A percentile compares a stretch with the other conserved stretches of the same genome.
Evolutionary conservation across 371 early-diverging fungal species (phyloP).

Genomic region (Ordospora colligata): DNA sequence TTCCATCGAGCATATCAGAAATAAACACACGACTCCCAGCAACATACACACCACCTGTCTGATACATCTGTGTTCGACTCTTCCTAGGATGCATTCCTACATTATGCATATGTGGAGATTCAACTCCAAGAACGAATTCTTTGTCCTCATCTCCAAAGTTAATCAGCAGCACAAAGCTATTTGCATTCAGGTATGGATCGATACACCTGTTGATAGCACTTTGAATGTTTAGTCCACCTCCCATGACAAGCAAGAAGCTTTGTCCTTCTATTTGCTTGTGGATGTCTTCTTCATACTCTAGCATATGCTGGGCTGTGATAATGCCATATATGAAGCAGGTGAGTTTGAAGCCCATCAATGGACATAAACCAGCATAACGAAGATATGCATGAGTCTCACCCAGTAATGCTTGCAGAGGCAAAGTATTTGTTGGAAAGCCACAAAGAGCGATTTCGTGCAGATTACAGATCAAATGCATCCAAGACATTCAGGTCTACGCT

Average conservation of each 20-base stretch:
- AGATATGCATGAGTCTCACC: slow-evolving; percentile 31
- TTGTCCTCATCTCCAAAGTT: slow-evolving; percentile 66
- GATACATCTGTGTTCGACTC: slow-evolving; percentile 27
- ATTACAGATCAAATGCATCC: slow-evolving; percentile 31
- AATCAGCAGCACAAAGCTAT: slow-evolving; percentile 69
- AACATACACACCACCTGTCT: slow-evolving; percentile 72
- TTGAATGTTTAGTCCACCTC: slow-evolving; percentile 70
- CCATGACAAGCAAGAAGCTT: slow-evolving; percentile 65
- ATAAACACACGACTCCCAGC: slow-evolving; percentile 77
- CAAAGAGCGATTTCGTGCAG: slow-evolving; percentile 27
- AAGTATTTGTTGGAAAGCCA: slow-evolving; percentile 20
- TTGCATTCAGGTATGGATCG: slow-evolving; percentile 66
- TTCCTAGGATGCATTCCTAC: background rate
- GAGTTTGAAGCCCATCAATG: background rate
- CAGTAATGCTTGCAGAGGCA: slow-evolving; percentile 38
- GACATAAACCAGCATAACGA: background rate
- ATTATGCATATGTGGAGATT: slow-evolving; percentile 53
- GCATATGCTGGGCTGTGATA: slow-evolving; percentile 15
- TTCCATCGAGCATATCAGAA: slow-evolving; percentile 76
- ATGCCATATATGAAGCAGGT: background rate
- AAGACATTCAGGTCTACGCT: slow-evolving; percentile 36
- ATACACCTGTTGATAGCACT: slow-evolving; percentile 66
- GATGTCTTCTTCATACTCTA: slow-evolving; percentile 48
- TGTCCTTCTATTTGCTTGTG: slow-evolving; percentile 17
- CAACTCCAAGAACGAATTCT: slow-evolving; percentile 64